Evolutionary conservation across 257 asterid species (phyloP), one percentile per base, ranked within the genome.

Genomic region (Penstemon barbatus): DNA sequence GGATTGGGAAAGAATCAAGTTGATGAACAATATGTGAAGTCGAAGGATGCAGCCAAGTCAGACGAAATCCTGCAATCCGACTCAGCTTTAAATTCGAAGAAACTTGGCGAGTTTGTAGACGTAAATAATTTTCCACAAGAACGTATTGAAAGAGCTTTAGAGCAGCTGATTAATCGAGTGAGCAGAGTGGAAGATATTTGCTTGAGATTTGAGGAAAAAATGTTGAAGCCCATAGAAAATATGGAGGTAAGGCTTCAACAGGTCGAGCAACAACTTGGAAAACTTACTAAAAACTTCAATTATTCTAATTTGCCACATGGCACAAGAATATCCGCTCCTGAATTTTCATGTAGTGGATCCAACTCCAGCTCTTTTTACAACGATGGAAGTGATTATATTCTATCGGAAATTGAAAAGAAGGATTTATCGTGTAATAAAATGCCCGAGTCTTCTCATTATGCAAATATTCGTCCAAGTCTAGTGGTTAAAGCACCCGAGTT

Each of bases 161-260:
- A 85, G 66, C 96, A 82, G 74, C 87, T 91, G 52, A 73, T 85
- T 74, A 79, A 86, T 74, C 87, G 97, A 68, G 82, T 89, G 66
- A 81, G 83, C 77, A 81, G 81, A 78, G 84, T 94, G 66, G 97
- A 94, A 80, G 95, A 89, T 80, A 75, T 82, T 71, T 90, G 85
- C 82, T 79, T 84, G 84, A 87, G 95, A 75, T 87, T 94, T 51
- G 99, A 94, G 80, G 95, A 86, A 78, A 86, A 82, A 78, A 69
- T 94, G 86, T 73, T 91, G 83, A 83, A 77, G 84, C 97, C 97
- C 80, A 82, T 94, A 65, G 87, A 82, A 67, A 86, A 83, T 71
- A 79, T 94, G 81, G 97, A 94, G 44, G 81, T 77, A 59, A 86
- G 95, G 82, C 89, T 94, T 86, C 90, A 82, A 58, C 81, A 60